These are phyloP conservation scores for Pseudogymnoascus pannorum DNA, from an alignment of 2,329 filamentous ascomycete genomes.

Conservation along the genomic window DNA sequence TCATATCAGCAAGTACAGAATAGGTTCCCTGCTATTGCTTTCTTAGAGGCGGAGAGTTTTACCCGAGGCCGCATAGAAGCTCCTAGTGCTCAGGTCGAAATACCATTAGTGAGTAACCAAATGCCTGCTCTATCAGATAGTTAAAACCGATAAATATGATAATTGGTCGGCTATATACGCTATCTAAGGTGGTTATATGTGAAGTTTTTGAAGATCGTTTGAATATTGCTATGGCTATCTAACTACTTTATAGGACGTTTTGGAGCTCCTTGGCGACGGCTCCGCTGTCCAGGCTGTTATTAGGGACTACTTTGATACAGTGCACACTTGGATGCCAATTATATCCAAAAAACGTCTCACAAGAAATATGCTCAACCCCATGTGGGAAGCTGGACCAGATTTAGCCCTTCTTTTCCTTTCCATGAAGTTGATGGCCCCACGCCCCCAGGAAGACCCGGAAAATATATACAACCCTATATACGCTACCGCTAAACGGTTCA, in stretches of 20 bases:
- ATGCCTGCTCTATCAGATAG: background rate
- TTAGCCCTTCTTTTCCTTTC: slow-evolving; percentile 40
- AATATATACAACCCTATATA: slow-evolving; percentile 35
- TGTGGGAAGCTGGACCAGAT: slow-evolving; percentile 39
- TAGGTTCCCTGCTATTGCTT: slow-evolving; percentile 37
- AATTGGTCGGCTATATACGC: background rate
- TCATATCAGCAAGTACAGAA: slow-evolving; percentile 23
- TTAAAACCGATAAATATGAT: background rate
- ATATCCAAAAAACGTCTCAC: slow-evolving; percentile 39
- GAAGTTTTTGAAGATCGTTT: background rate
- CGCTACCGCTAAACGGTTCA: slow-evolving; percentile 36
- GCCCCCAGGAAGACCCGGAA: slow-evolving; percentile 30
- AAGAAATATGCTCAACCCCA: slow-evolving; percentile 32
- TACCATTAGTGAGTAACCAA: slow-evolving; percentile 31
- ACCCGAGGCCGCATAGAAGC: slow-evolving; percentile 32
- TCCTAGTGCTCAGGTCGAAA: slow-evolving; percentile 32
- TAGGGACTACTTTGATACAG: slow-evolving; percentile 36
- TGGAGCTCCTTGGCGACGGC: slow-evolving; percentile 34
- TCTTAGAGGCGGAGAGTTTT: slow-evolving; percentile 37
- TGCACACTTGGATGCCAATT: slow-evolving; percentile 43
- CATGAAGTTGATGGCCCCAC: slow-evolving; percentile 40
- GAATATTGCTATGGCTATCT: background rate
- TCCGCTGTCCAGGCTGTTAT: slow-evolving; percentile 32
- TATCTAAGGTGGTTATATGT: background rate
- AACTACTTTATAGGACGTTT: slow-evolving; percentile 28